These are phyloP conservation scores for Podosphaera fusca DNA, from an alignment of 2,329 filamentous ascomycete genomes.

Conservation along the genomic window DNA sequence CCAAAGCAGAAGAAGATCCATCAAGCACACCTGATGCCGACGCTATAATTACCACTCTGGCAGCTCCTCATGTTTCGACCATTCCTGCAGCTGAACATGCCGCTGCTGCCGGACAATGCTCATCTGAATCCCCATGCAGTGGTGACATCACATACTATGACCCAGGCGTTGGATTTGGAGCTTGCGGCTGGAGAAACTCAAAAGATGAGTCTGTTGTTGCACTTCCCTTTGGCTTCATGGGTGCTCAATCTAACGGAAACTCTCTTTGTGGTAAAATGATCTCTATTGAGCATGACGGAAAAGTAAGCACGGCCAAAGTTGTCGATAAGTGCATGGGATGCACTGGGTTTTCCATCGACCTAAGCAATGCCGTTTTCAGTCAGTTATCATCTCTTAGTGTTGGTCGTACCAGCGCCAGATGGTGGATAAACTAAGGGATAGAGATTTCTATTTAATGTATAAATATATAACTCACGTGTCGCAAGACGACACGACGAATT, in stretches of 20 bases:
- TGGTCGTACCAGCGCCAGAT: slow-evolving; percentile 22
- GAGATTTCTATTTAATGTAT: background rate
- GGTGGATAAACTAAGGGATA: slow-evolving; percentile 21
- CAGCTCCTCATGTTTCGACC: background rate
- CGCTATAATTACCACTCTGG: background rate
- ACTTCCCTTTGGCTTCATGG: slow-evolving; percentile 41
- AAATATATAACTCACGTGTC: background rate
- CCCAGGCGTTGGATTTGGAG: slow-evolving; percentile 37
- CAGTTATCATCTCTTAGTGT: slow-evolving; percentile 24
- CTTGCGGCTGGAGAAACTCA: slow-evolving; percentile 40
- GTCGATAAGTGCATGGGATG: slow-evolving; percentile 62
- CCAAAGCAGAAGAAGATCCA: background rate
- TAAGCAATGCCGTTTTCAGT: slow-evolving; percentile 32
- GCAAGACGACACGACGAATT: background rate
- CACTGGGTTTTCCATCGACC: slow-evolving; percentile 29
- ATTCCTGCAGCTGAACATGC: slow-evolving; percentile 8
- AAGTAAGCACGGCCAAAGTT: slow-evolving; percentile 32
- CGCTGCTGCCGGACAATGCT: slow-evolving; percentile 11
- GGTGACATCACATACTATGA: slow-evolving; percentile 59
- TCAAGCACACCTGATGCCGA: background rate
- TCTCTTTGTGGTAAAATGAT: slow-evolving; percentile 47
- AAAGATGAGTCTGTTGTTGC: slow-evolving; percentile 44
- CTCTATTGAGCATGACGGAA: slow-evolving; percentile 39
- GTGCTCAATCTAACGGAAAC: slow-evolving; percentile 38
- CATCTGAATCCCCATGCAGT: slow-evolving; percentile 18